Evolutionary conservation across 345 rosid species (phyloP), one percentile per base, ranked within the genome.

Genomic region (Melastoma malabathricum): DNA sequence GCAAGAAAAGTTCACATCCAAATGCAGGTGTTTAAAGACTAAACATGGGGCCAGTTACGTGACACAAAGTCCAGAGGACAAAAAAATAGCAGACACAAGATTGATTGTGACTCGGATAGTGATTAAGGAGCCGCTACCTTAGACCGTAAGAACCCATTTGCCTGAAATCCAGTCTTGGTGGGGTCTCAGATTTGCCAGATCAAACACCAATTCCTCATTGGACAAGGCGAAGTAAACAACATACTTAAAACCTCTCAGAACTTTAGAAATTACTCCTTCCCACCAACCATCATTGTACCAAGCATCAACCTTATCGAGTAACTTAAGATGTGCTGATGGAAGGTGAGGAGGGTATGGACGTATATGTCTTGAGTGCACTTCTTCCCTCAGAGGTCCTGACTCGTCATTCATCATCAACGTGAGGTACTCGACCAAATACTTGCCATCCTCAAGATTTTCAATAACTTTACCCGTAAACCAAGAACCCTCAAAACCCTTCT

Each of bases 201-300:
- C 14, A 34, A 79, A 63, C 23, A 41, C 52, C 38, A 74, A 2
- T 38, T 78, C 70, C 60, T 72, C 81, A 8, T 54, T n/a, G 6
- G 57, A 54, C 15, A 39, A 54, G 47, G 54, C 63, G 44, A 82
- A 67, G 66, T 59, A 64, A 44, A 79, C 73, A 5, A 31, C 10
- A 46, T 69, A 79, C 52, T 34, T 70, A 2, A 52, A 50, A 43
- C 62, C 45, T 3, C 12, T 20, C 3, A 66, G 61, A 6, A 70
- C 71, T 55, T 62, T 59, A 1, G 64, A 61, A 54, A 82, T 57
- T 10, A 66, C 58, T 44, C 86, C 76, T 1, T 52, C 65, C 89
- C 89, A 79, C 86, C 89, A 82, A 16, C 75, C 69, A 14, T 71
- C 75, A 47, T 76, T 74, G 52, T 74, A 75, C 67, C 67, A 64